A percentile compares a stretch with the other conserved stretches of the same genome.
Conservation (phyloP, 495 filamentous ascomycete genomes). For the Neurospora sp. region DNA sequence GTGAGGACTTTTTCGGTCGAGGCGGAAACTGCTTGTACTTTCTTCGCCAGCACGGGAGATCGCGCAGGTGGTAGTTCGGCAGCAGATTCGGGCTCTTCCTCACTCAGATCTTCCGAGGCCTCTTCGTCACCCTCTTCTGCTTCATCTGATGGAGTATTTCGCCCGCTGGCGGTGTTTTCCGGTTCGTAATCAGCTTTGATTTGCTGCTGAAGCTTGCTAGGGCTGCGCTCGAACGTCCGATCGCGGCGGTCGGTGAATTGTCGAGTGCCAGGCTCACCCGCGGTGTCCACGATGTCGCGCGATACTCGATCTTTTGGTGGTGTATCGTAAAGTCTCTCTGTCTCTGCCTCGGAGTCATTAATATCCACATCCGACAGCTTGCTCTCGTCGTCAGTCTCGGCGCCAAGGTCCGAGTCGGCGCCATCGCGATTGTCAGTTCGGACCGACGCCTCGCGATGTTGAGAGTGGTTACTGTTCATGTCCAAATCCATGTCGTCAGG, state of each 20-base stretch:
- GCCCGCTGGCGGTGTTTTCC: conserved; percentile 27
- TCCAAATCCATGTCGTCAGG: conserved; percentile 35
- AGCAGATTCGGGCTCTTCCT: conserved; percentile 19
- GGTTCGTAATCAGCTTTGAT: conserved; percentile 25
- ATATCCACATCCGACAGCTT: conserved; percentile 48
- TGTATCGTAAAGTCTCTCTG: conserved; percentile 87
- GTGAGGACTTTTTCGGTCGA: conserved; percentile 8
- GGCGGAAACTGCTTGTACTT: conserved; percentile 12
- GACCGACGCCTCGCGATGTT: neutral
- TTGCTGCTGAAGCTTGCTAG: conserved; percentile 55
- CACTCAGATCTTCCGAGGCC: conserved; percentile 24
- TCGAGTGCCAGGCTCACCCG: conserved; percentile 26
- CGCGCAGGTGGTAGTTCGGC: conserved; percentile 5
- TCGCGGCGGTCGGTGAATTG: conserved; percentile 26
- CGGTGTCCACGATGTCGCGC: conserved; percentile 48
- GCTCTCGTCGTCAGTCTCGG: conserved; percentile 22
- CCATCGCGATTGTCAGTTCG: conserved; percentile 16
- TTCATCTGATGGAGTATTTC: conserved; percentile 33
- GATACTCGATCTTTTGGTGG: conserved; percentile 61
- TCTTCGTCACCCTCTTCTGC: conserved; percentile 33
- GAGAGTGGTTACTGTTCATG: conserved; percentile 18
- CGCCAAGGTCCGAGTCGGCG: conserved; percentile 22
- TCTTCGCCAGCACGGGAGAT: conserved; percentile 19
- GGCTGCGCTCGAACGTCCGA: conserved; percentile 45
- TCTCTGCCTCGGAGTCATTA: conserved; percentile 96